Base-by-base conservation (phyloP, 2,329 filamentous ascomycete species). In the Botryotinia convoluta region DNA sequence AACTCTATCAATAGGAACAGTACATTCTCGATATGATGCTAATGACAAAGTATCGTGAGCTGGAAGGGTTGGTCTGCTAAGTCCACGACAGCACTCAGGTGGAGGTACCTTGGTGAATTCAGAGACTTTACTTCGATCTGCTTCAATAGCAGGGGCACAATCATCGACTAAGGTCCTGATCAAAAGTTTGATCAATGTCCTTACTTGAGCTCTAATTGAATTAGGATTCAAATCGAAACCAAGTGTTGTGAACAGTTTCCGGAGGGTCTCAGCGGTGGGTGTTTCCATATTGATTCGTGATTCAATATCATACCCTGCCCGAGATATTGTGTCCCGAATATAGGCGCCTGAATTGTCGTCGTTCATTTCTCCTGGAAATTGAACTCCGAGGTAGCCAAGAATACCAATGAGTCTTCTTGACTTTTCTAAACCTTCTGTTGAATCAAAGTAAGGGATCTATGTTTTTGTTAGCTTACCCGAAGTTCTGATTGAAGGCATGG, bases 1-100 rank as follows among this genome's bases (percentile, higher is more conserved):
- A 9, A 79, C 78, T n/a, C 74, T 67, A 72, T 81, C 80, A 4
- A 78, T 79, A 20, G 75, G 74, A 29, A 80, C 77, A 1, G 80
- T 80, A 10, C 77, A 78, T 37, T 76, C 64, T 32, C 80, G 76
- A 39, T 76, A 73, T 29, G 75, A 78, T 32, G 79, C 77, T 3
- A 80, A 76, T 10, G 76, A 74, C 73, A 81, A 76, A 26, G 78
- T 76, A 44, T 77, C 77, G 14, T 78, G 75, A 12, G 80, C 78
- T 54, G 80, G 74, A 74, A 78, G 79, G 0, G 75, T 78, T 54
- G 74, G 76, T 26, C 77, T 76, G 4, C 51, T 68, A 10, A 76
- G 72, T 63, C 72, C 69, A 9, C 69, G 69, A 42, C 63, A 74
- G 48, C 69, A 72, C 42, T 75, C 69, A 59, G 32, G n/a, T 57